phyloP scores from a whole-genome alignment of 75 land plant genomes.

The Selaginella moellendorffii region DNA sequence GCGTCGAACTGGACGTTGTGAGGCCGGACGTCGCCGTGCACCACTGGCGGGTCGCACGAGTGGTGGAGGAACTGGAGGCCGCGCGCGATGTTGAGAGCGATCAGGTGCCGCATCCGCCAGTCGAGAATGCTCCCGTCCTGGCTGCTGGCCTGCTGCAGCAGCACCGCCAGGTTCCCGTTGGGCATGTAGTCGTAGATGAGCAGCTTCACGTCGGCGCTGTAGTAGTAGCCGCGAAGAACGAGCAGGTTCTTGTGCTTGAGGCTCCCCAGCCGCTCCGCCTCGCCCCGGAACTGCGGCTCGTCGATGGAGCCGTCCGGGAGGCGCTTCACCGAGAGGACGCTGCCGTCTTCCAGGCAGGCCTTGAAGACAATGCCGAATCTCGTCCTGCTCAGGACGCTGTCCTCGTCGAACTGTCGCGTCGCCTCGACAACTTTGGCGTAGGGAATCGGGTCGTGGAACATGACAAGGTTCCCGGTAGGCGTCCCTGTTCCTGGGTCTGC shows the following conservation, averaged over 20 bases:
- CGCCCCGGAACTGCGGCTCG: neutral
- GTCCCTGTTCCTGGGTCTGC: neutral
- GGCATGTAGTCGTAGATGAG: slow-evolving; percentile 10
- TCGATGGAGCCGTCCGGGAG: neutral
- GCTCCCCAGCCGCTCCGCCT: slow-evolving; percentile 2
- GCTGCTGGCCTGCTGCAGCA: slow-evolving; percentile 33
- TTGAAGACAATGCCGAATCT: slow-evolving; percentile 1
- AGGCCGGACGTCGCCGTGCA: neutral
- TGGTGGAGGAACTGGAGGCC: neutral
- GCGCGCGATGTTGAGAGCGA: slow-evolving; percentile 3
- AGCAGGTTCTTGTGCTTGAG: neutral
- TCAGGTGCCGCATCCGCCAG: slow-evolving; percentile 3
- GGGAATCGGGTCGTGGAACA: neutral
- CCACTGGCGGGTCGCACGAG: neutral
- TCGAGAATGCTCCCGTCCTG: slow-evolving; percentile 3
- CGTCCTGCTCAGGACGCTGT: neutral
- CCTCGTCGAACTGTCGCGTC: slow-evolving; percentile 5
- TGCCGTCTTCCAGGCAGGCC: slow-evolving; percentile 2
- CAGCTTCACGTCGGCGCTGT: slow-evolving; percentile 2
- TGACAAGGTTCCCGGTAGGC: neutral
- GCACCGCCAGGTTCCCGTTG: slow-evolving; percentile 5
- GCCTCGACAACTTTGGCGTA: slow-evolving; percentile 1
- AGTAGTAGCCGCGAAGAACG: slow-evolving; percentile 7
- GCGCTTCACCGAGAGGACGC: slow-evolving; percentile 1
- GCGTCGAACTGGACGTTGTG: slow-evolving; percentile 6